phyloP scores from a whole-genome alignment of 2,329 filamentous ascomycete species.

The Aspergillus sp. region DNA sequence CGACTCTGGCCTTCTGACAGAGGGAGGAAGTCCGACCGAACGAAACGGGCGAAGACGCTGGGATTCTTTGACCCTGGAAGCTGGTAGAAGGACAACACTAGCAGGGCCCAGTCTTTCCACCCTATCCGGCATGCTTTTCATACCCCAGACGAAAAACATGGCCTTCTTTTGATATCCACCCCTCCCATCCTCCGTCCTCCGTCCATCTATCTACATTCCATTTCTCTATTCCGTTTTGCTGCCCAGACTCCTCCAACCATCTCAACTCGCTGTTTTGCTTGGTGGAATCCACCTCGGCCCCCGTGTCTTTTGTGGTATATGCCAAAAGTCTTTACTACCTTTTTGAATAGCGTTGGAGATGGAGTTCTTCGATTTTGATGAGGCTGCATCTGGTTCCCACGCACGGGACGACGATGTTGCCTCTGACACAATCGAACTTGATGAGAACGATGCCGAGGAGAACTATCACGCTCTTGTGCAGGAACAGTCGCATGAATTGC shows the following conservation, averaged over 20 bases:
- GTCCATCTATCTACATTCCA: neutral
- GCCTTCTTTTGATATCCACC: constrained; percentile 18
- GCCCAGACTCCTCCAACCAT: neutral
- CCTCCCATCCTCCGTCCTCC: constrained; percentile 9
- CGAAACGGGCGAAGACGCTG: too few species aligned
- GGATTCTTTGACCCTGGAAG: constrained; percentile 4
- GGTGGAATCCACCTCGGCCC: neutral
- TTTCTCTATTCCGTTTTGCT: neutral
- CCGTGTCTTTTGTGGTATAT: neutral
- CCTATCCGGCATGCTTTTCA: constrained; percentile 19
- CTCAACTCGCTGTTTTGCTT: neutral
- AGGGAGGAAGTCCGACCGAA: neutral
- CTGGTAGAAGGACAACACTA: constrained; percentile 20
- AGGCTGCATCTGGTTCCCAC: constrained; percentile 41
- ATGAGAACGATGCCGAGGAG: constrained; percentile 38
- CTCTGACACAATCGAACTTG: constrained; percentile 38
- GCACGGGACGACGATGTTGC: constrained; percentile 40
- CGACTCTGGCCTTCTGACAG: neutral
- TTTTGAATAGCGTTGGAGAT: constrained; percentile 24
- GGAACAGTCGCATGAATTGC: constrained; percentile 40
- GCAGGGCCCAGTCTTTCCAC: constrained; percentile 6
- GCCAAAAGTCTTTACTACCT: neutral
- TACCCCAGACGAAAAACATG: constrained; percentile 29
- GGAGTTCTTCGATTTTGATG: constrained; percentile 52
- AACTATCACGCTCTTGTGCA: constrained; percentile 43